Conservation (phyloP, 1,284 basidiomycete species). For the Ustilago trichophora region DNA sequence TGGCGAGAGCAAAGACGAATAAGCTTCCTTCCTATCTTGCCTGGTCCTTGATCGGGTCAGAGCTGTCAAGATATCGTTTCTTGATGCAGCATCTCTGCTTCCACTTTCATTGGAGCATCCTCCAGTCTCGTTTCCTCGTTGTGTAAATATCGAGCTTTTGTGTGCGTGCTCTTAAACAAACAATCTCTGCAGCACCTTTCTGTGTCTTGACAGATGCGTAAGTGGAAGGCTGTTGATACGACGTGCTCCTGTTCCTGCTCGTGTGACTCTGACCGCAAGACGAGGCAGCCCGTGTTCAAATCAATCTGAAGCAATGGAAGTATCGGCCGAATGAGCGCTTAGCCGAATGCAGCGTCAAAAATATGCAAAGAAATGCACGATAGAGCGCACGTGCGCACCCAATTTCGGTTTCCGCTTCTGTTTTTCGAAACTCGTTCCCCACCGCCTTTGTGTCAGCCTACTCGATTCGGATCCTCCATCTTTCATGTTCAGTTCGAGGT, state of each 20-base stretch:
- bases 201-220: too few relatives aligned
- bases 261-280: conserved; percentile 8
- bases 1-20: conserved; percentile 15
- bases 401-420: conserved; percentile 14
- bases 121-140: neutral
- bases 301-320: too few relatives aligned
- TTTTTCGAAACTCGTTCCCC: neutral
- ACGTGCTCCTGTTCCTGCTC: conserved; percentile 4
- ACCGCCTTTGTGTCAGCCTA: neutral
- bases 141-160: neutral
- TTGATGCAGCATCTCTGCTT: too few relatives aligned
- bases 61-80: too few relatives aligned
- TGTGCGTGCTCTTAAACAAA: neutral
- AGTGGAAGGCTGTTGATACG: too few relatives aligned
- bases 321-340: conserved; percentile 27
- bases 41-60: too few relatives aligned
- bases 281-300: too few relatives aligned
- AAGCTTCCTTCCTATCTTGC: neutral
- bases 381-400: conserved; percentile 35
- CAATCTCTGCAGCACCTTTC: neutral
- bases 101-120: too few relatives aligned
- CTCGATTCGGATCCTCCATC: too few relatives aligned
- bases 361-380: conserved; percentile 24
- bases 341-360: too few relatives aligned
- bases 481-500: too few relatives aligned